phyloP scores from a whole-genome alignment of 2,329 filamentous ascomycete species.

The Colletotrichum coccodes region DNA sequence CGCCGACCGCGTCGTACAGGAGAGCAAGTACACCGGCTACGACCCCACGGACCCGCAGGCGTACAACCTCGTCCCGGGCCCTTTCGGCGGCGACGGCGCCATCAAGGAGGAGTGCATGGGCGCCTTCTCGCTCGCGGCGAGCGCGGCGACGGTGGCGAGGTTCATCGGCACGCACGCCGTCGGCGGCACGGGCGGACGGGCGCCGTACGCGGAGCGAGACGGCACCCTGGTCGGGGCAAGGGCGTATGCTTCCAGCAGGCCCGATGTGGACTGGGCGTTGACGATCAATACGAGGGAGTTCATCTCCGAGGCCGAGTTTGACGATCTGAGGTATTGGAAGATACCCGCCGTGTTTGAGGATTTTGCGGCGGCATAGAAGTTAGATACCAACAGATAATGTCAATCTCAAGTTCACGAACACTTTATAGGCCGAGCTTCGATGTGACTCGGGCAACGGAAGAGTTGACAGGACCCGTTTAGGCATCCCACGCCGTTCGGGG shows the following conservation, averaged over 20 bases:
- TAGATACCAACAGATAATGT: neutral
- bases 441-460: too few relatives aligned
- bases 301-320: slow-evolving; percentile 21
- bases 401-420: neutral
- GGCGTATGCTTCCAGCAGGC: neutral
- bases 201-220: neutral
- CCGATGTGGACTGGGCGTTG: too few relatives aligned
- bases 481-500: too few relatives aligned
- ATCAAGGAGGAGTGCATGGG: slow-evolving; percentile 32
- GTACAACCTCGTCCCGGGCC: neutral
- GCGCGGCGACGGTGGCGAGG: slow-evolving; percentile 13
- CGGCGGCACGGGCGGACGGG: slow-evolving; percentile 7
- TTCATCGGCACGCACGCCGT: slow-evolving; percentile 33
- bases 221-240: slow-evolving; percentile 8
- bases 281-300: neutral
- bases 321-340: slow-evolving; percentile 15
- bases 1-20: slow-evolving; percentile 27
- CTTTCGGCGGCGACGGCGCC: slow-evolving; percentile 31
- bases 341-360: slow-evolving; percentile 5
- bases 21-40: slow-evolving; percentile 24
- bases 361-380: neutral
- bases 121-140: slow-evolving; percentile 25
- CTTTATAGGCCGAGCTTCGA: too few relatives aligned
- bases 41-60: slow-evolving; percentile 21
- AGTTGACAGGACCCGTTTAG: too few relatives aligned